Evolutionary conservation across 1,139 yeast genomes (phyloP).

Genomic region (Pichia sp.): DNA sequence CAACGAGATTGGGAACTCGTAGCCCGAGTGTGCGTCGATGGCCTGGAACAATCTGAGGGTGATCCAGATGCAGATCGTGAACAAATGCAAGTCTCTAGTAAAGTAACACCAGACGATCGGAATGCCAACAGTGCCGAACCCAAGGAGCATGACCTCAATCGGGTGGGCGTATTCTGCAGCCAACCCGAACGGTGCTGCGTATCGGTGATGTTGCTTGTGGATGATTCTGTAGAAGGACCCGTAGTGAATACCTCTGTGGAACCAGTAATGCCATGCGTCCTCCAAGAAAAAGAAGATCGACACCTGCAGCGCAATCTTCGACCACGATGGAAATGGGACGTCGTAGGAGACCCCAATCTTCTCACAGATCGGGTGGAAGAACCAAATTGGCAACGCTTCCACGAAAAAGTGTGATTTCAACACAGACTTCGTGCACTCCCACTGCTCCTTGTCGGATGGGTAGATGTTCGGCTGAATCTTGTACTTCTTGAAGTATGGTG

Average conservation of each 20-base stretch:
- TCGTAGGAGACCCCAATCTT: constrained; percentile 66
- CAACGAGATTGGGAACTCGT: constrained; percentile 94
- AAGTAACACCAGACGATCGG: constrained; percentile 71
- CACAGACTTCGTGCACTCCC: constrained; percentile 86
- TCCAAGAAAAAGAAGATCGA: constrained; percentile 75
- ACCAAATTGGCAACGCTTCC: constrained; percentile 94
- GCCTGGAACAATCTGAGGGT: constrained; percentile 88
- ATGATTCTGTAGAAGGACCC: constrained; percentile 84
- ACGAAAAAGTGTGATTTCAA: constrained; percentile 80
- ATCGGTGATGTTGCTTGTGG: constrained; percentile 94
- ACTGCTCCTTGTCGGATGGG: constrained; percentile 76
- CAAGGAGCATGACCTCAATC: constrained; percentile 81
- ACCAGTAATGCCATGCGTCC: constrained; percentile 96
- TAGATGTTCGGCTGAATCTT: constrained; percentile 78
- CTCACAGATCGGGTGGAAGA: constrained; percentile 86
- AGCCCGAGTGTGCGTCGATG: constrained; percentile 94
- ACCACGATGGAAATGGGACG: constrained; percentile 76
- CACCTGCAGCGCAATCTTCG: constrained; percentile 59
- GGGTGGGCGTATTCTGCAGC: constrained; percentile 98
- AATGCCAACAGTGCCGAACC: constrained; percentile 91
- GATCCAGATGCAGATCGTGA: constrained; percentile 85
- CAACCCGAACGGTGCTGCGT: constrained; percentile 94
- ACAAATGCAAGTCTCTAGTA: constrained; percentile 66
- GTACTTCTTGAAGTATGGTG: constrained; percentile 70
- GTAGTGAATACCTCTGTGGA: constrained; percentile 81